Evolutionary conservation across 2,329 filamentous ascomycete genomes (phyloP), one percentile per base, ranked within the genome.

Genomic region (Fusarium sp.): DNA sequence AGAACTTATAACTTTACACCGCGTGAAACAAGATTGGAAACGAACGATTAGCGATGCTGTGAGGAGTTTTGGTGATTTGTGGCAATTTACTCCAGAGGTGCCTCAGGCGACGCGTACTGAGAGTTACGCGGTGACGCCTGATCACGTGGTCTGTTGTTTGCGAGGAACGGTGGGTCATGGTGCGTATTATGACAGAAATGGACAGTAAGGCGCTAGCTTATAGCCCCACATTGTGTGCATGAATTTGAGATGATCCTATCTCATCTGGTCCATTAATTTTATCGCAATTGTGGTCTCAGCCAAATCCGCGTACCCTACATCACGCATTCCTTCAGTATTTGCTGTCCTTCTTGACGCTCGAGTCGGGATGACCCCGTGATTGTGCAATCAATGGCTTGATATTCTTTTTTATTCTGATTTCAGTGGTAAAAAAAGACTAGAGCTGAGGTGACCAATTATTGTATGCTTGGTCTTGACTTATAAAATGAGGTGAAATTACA

Each of bases 171-270:
- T 30, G 34, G 34, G 20, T 6, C 15, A 24, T 38, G 6, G 0
- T 6, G 0, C 3, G 1, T 0, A 0, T 0, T 0, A 1, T 9
- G 52, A 56, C 26, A 56, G 22, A 56, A 44, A 20, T 18, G 5
- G 0, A n/a, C 20, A 8, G 17, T 55, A 55, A n/a, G 20, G 4
- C 8, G 2, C 51, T 55, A 55, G 20, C 51, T 28, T 1, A 0
- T 1, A 0, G 0, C 0, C 8, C 0, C 5, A 3, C 2, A 13
- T 8, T 0, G 11, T 13, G 0, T 28, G 14, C 4, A 36, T 13
- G 0, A 5, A 6, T 7, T 7, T 13, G 5, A 28, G 18, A 28
- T 28, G 1, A 1, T 4, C 1, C 8, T n/a, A 55, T 55, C 34
- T 13, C 4, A 18, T 8, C 18, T 54, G 20, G 5, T 22, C 4